phyloP scores from a whole-genome alignment of 352 stramenopile genomes.

The Phytophthora pseudosyringae region DNA sequence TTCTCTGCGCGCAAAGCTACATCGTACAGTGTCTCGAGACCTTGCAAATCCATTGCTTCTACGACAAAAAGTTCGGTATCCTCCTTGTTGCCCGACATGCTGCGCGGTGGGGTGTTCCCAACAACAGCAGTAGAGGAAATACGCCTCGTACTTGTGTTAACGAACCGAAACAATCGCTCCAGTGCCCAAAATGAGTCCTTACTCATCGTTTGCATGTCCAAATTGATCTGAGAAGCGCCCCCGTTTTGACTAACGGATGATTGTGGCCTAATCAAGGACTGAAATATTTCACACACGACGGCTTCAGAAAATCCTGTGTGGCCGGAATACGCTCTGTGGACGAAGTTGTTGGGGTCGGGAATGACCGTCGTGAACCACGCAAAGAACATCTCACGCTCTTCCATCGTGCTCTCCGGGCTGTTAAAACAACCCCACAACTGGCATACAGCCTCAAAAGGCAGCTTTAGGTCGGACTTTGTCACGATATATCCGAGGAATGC shows the following conservation, averaged over 20 bases:
- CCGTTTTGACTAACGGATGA: conserved; percentile 5
- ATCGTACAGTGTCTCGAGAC: conserved; percentile 65
- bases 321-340: conserved; percentile 66
- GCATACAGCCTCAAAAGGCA: conserved; percentile 67
- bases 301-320: conserved; percentile 66
- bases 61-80: conserved; percentile 51
- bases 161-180: conserved; percentile 67
- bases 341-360: conserved; percentile 72
- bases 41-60: conserved; percentile 66
- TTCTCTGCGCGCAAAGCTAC: conserved; percentile 49
- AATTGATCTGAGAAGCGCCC: conserved; percentile 36
- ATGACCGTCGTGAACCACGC: conserved; percentile 74
- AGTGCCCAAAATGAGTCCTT: conserved; percentile 64
- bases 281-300: conserved; percentile 58
- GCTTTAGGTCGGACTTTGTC: conserved; percentile 73
- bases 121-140: conserved; percentile 45
- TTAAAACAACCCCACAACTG: conserved; percentile 71
- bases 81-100: conserved; percentile 16
- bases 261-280: conserved; percentile 46
- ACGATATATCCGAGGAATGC: conserved; percentile 79
- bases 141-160: conserved; percentile 56
- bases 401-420: conserved; percentile 32
- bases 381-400: conserved; percentile 72
- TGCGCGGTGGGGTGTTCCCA: conserved; percentile 24
- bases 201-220: conserved; percentile 59